phyloP scores from a whole-genome alignment of 116 monocot genomes.

The Phalaenopsis hybrid region DNA sequence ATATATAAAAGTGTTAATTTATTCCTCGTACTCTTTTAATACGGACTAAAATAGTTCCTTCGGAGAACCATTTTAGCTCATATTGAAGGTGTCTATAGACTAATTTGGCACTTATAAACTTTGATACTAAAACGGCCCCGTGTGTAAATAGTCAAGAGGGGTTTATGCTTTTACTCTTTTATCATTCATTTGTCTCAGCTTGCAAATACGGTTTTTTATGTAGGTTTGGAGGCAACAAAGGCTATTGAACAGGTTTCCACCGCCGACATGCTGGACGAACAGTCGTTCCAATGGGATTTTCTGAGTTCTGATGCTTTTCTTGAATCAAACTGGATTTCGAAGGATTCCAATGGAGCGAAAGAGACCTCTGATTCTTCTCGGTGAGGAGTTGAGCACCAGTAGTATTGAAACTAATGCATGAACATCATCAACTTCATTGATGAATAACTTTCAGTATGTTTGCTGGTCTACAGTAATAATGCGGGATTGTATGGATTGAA shows the following conservation, averaged over 20 bases:
- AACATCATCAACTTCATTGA: slow-evolving; percentile 10
- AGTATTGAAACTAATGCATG: slow-evolving; percentile 7
- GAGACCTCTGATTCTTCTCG: slow-evolving; percentile 9
- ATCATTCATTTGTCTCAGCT: not conserved
- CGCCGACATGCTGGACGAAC: too few relatives aligned
- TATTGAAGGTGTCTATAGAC: too few relatives aligned
- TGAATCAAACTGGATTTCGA: slow-evolving; percentile 8
- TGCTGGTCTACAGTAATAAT: too few relatives aligned
- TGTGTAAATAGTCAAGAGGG: too few relatives aligned
- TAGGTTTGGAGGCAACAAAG: not conserved
- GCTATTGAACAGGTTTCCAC: too few relatives aligned
- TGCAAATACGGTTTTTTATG: not conserved
- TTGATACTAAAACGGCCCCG: too few relatives aligned
- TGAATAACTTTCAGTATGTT: not conserved
- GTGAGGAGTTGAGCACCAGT: not conserved
- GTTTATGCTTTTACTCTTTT: not conserved
- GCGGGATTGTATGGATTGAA: too few relatives aligned
- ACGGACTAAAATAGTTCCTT: too few relatives aligned
- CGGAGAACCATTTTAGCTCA: too few relatives aligned
- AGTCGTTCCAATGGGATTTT: not conserved
- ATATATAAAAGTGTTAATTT: too few relatives aligned
- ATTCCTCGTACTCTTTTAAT: too few relatives aligned
- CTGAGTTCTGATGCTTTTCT: slow-evolving; percentile 24
- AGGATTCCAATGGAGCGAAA: slow-evolving; percentile 2
- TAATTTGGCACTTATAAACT: too few relatives aligned